These are phyloP conservation scores for Polyporus arcularius DNA, from an alignment of 768 basidiomycete genomes.

Conservation along the genomic window DNA sequence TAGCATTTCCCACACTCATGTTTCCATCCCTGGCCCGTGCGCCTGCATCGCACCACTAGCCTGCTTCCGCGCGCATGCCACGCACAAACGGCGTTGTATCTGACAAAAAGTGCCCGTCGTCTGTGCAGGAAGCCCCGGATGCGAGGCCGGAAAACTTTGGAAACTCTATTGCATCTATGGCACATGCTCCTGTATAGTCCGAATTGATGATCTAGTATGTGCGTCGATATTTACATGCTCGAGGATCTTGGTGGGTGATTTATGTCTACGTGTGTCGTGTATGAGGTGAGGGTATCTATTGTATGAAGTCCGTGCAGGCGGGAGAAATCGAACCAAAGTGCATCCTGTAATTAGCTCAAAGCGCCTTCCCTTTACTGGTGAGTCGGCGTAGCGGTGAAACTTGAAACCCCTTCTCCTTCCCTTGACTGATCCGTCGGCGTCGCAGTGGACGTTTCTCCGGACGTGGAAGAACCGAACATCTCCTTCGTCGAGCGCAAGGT, in stretches of 20 bases:
- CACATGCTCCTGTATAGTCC: neutral
- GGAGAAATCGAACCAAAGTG: no score
- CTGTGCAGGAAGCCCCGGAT: no score
- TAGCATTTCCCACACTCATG: constrained; percentile 23
- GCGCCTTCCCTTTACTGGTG: no score
- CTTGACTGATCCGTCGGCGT: no score
- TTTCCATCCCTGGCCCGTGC: constrained; percentile 21
- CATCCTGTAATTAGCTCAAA: no score
- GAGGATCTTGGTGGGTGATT: neutral
- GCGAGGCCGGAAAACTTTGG: no score
- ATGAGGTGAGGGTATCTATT: neutral
- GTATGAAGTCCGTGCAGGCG: no score
- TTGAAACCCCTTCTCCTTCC: no score
- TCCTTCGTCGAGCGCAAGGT: constrained; percentile 18
- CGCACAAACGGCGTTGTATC: constrained; percentile 12
- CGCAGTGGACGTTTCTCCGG: neutral
- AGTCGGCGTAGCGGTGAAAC: neutral
- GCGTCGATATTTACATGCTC: neutral
- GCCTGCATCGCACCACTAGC: constrained; percentile 3
- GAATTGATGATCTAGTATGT: neutral
- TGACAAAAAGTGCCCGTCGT: neutral
- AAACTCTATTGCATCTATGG: neutral
- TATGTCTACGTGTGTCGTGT: neutral
- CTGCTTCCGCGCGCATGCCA: neutral
- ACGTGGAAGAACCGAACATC: constrained; percentile 9